These are phyloP conservation scores for Paramecium pentaurelia DNA, from an alignment of 73 alveolate genomes.

Conservation along the genomic window DNA sequence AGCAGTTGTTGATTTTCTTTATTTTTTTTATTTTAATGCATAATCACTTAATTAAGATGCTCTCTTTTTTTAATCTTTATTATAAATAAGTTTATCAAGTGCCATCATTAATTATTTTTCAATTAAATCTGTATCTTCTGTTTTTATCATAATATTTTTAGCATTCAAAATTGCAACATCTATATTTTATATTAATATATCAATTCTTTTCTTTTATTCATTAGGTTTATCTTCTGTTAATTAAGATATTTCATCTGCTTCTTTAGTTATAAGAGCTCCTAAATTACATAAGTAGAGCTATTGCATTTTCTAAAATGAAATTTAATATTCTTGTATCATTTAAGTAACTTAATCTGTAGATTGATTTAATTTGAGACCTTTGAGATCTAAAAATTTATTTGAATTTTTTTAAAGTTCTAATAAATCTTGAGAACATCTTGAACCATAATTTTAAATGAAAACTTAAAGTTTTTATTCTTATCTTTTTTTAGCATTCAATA, in stretches of 20 bases:
- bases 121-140: background rate
- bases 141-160: background rate
- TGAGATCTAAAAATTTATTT: background rate
- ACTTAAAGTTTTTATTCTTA: background rate
- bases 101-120: background rate
- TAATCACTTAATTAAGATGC: background rate
- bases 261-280: background rate
- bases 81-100: background rate
- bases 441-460: background rate
- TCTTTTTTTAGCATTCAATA: background rate
- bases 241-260: background rate
- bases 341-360: background rate
- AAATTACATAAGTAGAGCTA: background rate
- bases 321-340: background rate
- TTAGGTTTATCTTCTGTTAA: background rate
- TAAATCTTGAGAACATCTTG: background rate
- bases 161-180: background rate
- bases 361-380: background rate
- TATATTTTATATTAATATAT: background rate
- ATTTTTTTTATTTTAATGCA: background rate
- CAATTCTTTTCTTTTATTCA: background rate
- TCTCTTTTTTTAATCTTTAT: background rate
- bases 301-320: background rate
- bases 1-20: background rate
- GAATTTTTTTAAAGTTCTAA: background rate